phyloP scores from a whole-genome alignment of 2,329 filamentous ascomycete genomes.

The Dactylellina sp. region DNA sequence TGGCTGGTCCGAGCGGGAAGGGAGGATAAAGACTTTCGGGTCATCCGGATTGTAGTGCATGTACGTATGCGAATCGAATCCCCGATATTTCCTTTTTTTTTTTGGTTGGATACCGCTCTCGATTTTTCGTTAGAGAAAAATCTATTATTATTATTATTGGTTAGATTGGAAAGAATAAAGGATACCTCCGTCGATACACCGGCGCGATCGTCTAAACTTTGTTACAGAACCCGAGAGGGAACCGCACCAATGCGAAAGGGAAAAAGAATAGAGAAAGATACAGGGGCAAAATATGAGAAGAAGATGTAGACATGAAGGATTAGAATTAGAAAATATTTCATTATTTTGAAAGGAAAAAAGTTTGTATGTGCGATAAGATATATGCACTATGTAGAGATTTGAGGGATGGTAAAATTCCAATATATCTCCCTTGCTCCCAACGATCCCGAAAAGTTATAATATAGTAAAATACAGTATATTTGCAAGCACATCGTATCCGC shows the following conservation, averaged over 20 bases:
- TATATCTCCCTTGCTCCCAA: conserved; percentile 8
- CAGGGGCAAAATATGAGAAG: no score
- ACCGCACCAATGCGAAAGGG: neutral
- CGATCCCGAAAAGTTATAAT: conserved; percentile 22
- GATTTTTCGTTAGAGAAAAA: no score
- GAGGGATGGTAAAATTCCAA: neutral
- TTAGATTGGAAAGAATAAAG: conserved; percentile 3
- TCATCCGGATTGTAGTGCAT: neutral
- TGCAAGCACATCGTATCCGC: conserved; percentile 38
- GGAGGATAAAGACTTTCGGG: neutral
- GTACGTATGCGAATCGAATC: no score
- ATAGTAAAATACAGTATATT: conserved; percentile 49
- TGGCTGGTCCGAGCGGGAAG: neutral
- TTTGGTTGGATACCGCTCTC: no score
- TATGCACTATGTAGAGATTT: conserved; percentile 8
- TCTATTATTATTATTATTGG: neutral
- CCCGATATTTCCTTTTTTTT: conserved; percentile 5
- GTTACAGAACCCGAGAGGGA: neutral
- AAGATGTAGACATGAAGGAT: neutral
- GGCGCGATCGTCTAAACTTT: conserved; percentile 6
- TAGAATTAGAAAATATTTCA: no score
- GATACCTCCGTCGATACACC: conserved; percentile 1
- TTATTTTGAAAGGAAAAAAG: neutral
- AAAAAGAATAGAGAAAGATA: neutral
- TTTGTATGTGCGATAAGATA: conserved; percentile 16